Percentiles rank a stretch among this genome's conserved stretches.
Evolutionary conservation across 306 rosid genomes (phyloP).

Genomic region (Vicia sativa): DNA sequence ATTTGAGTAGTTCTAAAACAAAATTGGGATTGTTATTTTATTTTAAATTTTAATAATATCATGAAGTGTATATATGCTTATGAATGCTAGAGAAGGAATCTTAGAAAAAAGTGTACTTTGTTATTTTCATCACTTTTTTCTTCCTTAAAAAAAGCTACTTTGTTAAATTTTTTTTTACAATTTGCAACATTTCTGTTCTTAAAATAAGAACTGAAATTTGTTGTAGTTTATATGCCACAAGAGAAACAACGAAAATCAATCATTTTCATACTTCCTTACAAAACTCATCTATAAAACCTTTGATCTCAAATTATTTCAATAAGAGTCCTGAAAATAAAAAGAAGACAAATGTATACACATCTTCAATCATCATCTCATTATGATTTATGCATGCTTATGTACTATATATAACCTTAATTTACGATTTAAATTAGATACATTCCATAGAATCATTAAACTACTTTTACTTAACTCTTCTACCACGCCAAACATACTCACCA

Average conservation of each 20-base stretch:
- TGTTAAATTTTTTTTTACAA: too few relatives aligned
- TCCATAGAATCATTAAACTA: not conserved
- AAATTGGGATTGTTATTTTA: too few relatives aligned
- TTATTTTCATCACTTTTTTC: too few relatives aligned
- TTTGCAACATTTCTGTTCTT: not conserved
- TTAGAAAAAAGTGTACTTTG: too few relatives aligned
- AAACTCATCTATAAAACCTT: conserved; percentile 6
- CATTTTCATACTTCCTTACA: not conserved
- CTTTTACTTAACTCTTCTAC: conserved; percentile 36
- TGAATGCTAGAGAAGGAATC: too few relatives aligned
- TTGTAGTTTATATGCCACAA: not conserved
- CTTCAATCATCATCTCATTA: too few relatives aligned
- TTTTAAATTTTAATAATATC: too few relatives aligned
- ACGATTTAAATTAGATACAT: conserved; percentile 3
- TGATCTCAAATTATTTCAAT: conserved; percentile 17
- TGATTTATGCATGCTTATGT: conserved; percentile 23
- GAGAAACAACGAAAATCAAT: conserved; percentile 7
- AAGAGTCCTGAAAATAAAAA: not conserved
- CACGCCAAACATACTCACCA: conserved; percentile 67
- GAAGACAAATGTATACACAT: not conserved
- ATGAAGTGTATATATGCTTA: too few relatives aligned
- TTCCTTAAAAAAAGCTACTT: too few relatives aligned
- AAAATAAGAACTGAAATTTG: not conserved
- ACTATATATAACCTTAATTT: not conserved
- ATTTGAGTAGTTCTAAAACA: too few relatives aligned